Percentiles rank a stretch among this genome's conserved stretches.
These are phyloP conservation scores for Pythium monospermum DNA, from an alignment of 352 stramenopile genomes.

Conservation along the genomic window DNA sequence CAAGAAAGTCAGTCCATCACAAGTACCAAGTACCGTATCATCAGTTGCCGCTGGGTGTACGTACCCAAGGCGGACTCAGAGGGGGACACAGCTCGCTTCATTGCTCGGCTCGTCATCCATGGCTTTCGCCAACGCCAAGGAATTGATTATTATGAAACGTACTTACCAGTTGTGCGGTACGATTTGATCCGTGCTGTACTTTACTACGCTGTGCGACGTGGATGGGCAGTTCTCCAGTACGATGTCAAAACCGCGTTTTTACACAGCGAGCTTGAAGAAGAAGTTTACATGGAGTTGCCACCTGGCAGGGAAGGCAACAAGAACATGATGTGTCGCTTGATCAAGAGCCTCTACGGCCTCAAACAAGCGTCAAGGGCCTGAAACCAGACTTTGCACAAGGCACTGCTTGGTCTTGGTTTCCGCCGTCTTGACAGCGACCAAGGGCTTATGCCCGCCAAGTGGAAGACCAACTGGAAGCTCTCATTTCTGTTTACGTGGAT, in stretches of 20 bases:
- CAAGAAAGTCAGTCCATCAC: not conserved
- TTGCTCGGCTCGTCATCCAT: conserved; percentile 22
- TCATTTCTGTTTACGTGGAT: conserved; percentile 8
- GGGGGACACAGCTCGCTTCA: conserved; percentile 19
- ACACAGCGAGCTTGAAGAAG: conserved; percentile 21
- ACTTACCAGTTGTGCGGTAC: conserved; percentile 3
- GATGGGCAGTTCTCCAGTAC: conserved; percentile 15
- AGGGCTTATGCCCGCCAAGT: conserved; percentile 2
- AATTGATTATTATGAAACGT: conserved; percentile 26
- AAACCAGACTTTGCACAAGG: conserved; percentile 1
- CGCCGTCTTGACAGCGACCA: not conserved
- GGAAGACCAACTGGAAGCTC: not conserved
- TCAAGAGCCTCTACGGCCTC: conserved; percentile 5
- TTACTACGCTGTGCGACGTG: not conserved
- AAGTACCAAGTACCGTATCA: conserved; percentile 2
- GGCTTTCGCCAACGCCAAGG: conserved; percentile 24
- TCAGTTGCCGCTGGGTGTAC: conserved; percentile 22
- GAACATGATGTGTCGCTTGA: conserved; percentile 1
- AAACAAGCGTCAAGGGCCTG: conserved; percentile 3
- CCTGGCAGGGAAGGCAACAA: not conserved
- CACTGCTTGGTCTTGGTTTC: not conserved
- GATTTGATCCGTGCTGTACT: not conserved
- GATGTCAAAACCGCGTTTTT: conserved; percentile 23
- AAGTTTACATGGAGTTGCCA: conserved; percentile 14
- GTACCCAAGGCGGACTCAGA: conserved; percentile 14